Evolutionary conservation across 768 basidiomycete species (phyloP), one percentile per base, ranked within the genome.

Genomic region (Termitomyces sp.): DNA sequence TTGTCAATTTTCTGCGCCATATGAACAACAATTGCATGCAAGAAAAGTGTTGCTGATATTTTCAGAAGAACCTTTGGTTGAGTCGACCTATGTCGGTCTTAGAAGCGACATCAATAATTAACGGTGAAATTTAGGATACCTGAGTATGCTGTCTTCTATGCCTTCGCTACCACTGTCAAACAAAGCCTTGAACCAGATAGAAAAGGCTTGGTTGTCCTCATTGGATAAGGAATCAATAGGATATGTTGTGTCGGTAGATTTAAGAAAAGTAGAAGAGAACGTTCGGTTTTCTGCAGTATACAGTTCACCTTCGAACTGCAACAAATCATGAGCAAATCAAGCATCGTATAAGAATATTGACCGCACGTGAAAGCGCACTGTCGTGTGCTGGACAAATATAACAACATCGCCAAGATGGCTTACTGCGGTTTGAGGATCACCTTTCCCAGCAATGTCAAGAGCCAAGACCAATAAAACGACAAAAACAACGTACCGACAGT

Each of bases 381-480:
- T 68, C 16, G 79, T 76, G 58, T 80, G 79, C 66, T 92, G 89
- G 7, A 82, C 68, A 62, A 92, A 90, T 35, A 92, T 64, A 15
- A 91, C 86, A n/a, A 92, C 78, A 58, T 90, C 81, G 3, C 91
- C 91, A 2, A 91, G 72, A 66, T 89, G 86, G 56, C 80, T 83
- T 36, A 91, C 80, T 5, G 90, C 90, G 16, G 85, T 88, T 68
- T 91, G 91, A 16, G 91, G 91, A 68, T 92, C 90, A 44, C 90
- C 90, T 92, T 52, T 18, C 16, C 12, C 35, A 44, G 35, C 11
- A 22, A 27, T 41, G 39, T 33, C 16, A 48, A 25, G 20, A 44
- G 11, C 12, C 35, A 29, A 20, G 9, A 32, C 7, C 10, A 43
- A 2, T 11, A 36, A 16, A 10, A 40, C 38, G 13, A 38, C 29